phyloP scores from a whole-genome alignment of 441 rosid species.

The Rhodomyrtus psidioides region DNA sequence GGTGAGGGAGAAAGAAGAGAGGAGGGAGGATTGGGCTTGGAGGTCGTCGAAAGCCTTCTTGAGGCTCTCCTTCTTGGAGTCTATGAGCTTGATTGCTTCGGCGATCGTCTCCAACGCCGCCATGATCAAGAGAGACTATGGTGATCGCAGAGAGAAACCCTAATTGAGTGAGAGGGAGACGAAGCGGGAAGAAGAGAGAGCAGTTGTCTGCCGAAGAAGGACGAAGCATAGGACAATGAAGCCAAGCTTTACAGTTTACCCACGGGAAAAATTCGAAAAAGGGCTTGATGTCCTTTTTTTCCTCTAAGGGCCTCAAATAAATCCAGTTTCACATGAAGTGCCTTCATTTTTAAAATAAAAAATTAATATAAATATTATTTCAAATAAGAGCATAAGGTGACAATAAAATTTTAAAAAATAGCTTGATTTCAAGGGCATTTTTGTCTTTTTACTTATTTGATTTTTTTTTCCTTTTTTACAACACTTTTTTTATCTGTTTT shows the following conservation, averaged over 20 bases:
- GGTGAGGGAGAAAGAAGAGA: conserved; percentile 37
- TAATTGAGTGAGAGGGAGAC: not conserved
- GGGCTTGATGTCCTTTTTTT: too few species aligned
- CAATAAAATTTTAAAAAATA: too few species aligned
- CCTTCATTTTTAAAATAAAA: too few species aligned
- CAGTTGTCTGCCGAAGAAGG: not conserved
- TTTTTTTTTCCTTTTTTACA: too few species aligned
- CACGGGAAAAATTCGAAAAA: too few species aligned
- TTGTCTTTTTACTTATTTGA: too few species aligned
- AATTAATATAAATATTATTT: too few species aligned
- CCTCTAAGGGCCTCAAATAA: too few species aligned
- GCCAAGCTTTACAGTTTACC: not conserved
- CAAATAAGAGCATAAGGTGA: too few species aligned
- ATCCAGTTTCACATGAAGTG: too few species aligned
- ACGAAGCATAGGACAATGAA: not conserved
- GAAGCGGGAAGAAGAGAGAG: not conserved
- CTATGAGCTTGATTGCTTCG: conserved; percentile 43
- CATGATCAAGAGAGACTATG: conserved; percentile 7
- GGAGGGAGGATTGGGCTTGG: conserved; percentile 37
- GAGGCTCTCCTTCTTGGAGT: conserved; percentile 39
- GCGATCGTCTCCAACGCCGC: conserved; percentile 29
- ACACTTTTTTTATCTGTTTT: too few species aligned
- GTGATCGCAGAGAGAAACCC: not conserved
- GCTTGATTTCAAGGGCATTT: too few species aligned
- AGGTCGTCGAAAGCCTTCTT: conserved; percentile 62